A percentile compares a stretch with the other conserved stretches of the same genome.
These are phyloP conservation scores for Rhododendron kiyosumense DNA, from an alignment of 148 eudicot species.

Conservation along the genomic window DNA sequence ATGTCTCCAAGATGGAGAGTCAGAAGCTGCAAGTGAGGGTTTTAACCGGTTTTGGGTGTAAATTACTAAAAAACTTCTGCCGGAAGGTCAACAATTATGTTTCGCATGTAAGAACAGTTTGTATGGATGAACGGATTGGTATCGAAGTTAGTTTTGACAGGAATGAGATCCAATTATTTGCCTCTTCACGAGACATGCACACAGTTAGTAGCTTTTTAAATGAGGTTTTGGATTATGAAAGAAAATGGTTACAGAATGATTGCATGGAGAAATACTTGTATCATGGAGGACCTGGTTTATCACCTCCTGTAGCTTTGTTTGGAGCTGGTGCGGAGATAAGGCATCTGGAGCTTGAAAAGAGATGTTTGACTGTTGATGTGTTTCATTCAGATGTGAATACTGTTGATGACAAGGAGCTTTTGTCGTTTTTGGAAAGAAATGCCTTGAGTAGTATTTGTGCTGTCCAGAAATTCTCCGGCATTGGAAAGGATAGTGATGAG, in stretches of 20 bases:
- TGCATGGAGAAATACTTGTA: constrained; percentile 72
- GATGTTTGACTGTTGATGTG: constrained; percentile 73
- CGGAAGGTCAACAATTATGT: constrained; percentile 54
- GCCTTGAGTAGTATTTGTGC: constrained; percentile 51
- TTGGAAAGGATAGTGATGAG: constrained; percentile 41
- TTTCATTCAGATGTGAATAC: constrained; percentile 36
- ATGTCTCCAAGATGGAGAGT: constrained; percentile 41
- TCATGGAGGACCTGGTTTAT: constrained; percentile 53
- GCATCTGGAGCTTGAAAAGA: constrained; percentile 84
- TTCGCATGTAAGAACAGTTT: constrained; percentile 39
- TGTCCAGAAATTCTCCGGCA: constrained; percentile 41
- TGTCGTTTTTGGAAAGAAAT: constrained; percentile 45
- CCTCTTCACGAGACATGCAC: constrained; percentile 49
- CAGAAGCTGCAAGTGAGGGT: constrained; percentile 47
- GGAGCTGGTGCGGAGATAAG: constrained; percentile 92
- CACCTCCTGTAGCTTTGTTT: constrained; percentile 72
- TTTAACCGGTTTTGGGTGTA: constrained; percentile 55
- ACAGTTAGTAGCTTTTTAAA: constrained; percentile 37
- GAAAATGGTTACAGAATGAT: constrained; percentile 58
- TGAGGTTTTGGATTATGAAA: constrained; percentile 47
- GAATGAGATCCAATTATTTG: constrained; percentile 52
- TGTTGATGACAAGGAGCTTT: constrained; percentile 69
- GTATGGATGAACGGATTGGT: constrained; percentile 57
- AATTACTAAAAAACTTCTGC: constrained; percentile 67
- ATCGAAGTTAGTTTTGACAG: constrained; percentile 60